Base-by-base conservation (phyloP, 805 yeast species). In the Dipodascus geniculatus region DNA sequence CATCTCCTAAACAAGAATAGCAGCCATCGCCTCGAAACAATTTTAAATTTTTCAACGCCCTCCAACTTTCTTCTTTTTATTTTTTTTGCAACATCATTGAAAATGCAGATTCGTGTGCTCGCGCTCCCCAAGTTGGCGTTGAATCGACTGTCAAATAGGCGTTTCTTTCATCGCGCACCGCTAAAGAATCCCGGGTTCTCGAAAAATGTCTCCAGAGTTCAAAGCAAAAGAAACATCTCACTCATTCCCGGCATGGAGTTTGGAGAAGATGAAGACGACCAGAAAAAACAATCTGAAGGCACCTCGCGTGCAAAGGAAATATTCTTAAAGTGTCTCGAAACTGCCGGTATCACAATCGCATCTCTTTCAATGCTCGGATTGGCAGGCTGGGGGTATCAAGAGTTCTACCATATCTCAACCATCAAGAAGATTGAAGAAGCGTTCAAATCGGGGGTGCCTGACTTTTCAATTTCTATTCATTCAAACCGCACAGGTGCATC, bases 301-400 rank as follows among this genome's bases (percentile, higher is more conserved):
- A 4, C 14, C 11, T 9, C n/a, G 3, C 42, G 55, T 6, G 22
- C 50, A 23, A 48, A 49, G 35, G 52, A 54, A 44, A 49, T 56
- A 3, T 22, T 55, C 16, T 33, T 56, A 28, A 62, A 61, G 48
- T 50, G 57, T 23, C 22, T 60, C 2, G 93, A 86, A 63, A 81
- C 93, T 0, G 81, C 82, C 0, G 81, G 86, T 2, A 80, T 86
- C 48, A 85, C 90, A 17, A 70, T 85, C 49, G 80, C 87, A 16
- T 82, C 90, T 2, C 66, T 86, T 35, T 74, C 80, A 1, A 79
- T 86, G 38, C 72, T 87, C 17, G 91, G 86, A 0, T 68, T 80
- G 1, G 85, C 91, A 2, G 95, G 95, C 1, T 63, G 79, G n/a
- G 60, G 77, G 14, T 86, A 86, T 64, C 95, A 86, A 63, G 72